phyloP scores from a whole-genome alignment of 2,329 filamentous ascomycete genomes.

The Cryphonectria nitschkei region DNA sequence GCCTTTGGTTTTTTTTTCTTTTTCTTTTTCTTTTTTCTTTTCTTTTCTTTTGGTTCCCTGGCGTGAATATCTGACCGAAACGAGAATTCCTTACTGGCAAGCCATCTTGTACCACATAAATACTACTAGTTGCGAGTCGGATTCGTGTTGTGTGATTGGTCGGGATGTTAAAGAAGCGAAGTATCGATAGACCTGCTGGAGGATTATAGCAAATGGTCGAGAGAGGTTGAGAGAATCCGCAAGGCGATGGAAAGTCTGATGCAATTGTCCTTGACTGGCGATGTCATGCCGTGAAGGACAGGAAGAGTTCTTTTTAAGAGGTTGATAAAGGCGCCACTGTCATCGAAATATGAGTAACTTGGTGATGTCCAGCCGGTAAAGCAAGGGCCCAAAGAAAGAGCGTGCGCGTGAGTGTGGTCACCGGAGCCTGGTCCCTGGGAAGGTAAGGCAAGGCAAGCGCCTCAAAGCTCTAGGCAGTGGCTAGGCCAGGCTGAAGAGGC shows the following conservation, averaged over 20 bases:
- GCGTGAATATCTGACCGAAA: slow-evolving; percentile 23
- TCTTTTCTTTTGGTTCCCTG: slow-evolving; percentile 11
- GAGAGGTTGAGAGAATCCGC: slow-evolving; percentile 22
- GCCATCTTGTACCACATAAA: slow-evolving; percentile 26
- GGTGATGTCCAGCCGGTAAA: slow-evolving; percentile 21
- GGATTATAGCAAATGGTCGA: slow-evolving; percentile 2
- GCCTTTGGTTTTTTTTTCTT: background rate
- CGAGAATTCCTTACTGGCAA: slow-evolving; percentile 20
- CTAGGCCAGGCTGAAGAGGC: slow-evolving; percentile 21
- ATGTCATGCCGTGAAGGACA: slow-evolving; percentile 26
- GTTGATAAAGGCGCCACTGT: slow-evolving; percentile 20
- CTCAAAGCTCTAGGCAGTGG: slow-evolving; percentile 27
- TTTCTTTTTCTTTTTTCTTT: background rate
- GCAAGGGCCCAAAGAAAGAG: slow-evolving; percentile 4
- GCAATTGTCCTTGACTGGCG: slow-evolving; percentile 24
- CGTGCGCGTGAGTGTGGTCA: slow-evolving; percentile 18
- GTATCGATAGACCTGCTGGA: slow-evolving; percentile 10
- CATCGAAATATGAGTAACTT: slow-evolving; percentile 29
- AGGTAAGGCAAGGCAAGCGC: slow-evolving; percentile 14
- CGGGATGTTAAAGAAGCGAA: slow-evolving; percentile 6
- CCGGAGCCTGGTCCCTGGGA: slow-evolving; percentile 24
- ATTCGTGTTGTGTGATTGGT: slow-evolving; percentile 14
- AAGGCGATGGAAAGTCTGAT: slow-evolving; percentile 27
- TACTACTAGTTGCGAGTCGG: slow-evolving; percentile 20
- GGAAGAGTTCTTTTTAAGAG: slow-evolving; percentile 17